Evolutionary conservation across 495 filamentous ascomycete genomes (phyloP).

Genomic region (Ascodesmis nigricans): DNA sequence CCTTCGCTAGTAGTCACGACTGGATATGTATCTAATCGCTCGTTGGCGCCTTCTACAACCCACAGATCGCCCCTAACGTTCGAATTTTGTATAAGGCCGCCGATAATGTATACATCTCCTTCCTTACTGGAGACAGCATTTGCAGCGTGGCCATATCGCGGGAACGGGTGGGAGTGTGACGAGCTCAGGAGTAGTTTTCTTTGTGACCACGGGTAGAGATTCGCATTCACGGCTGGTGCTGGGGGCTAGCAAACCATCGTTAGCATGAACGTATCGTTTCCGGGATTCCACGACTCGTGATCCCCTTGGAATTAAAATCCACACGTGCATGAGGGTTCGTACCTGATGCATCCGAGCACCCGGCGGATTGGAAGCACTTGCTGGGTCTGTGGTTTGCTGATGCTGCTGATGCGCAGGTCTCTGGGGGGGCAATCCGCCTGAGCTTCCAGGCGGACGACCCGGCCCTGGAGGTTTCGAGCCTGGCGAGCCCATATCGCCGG

Average conservation of each 20-base stretch:
- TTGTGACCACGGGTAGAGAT: conserved; percentile 92
- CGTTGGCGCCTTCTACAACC: conserved; percentile 76
- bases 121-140: conserved; percentile 86
- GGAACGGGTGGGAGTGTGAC: conserved; percentile 70
- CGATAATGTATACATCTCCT: conserved; percentile 95
- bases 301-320: not conserved
- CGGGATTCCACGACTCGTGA: conserved; percentile 14
- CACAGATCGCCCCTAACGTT: conserved; percentile 93
- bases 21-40: conserved; percentile 75
- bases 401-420: conserved; percentile 9
- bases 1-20: conserved; percentile 81
- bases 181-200: conserved; percentile 66
- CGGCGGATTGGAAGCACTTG: conserved; percentile 14
- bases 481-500: conserved; percentile 5
- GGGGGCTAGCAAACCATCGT: too few relatives aligned
- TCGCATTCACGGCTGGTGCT: conserved; percentile 14
- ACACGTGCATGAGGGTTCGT: conserved; percentile 1
- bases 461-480: conserved; percentile 10
- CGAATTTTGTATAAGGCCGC: conserved; percentile 77
- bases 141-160: conserved; percentile 89
- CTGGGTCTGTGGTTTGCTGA: conserved; percentile 31
- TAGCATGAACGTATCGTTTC: too few relatives aligned
- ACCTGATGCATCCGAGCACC: conserved; percentile 11
- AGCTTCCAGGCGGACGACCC: conserved; percentile 10
- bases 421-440: conserved; percentile 9